These are phyloP conservation scores for Platanthera guangdongensis DNA, from an alignment of 106 monocot genomes.

Conservation along the genomic window DNA sequence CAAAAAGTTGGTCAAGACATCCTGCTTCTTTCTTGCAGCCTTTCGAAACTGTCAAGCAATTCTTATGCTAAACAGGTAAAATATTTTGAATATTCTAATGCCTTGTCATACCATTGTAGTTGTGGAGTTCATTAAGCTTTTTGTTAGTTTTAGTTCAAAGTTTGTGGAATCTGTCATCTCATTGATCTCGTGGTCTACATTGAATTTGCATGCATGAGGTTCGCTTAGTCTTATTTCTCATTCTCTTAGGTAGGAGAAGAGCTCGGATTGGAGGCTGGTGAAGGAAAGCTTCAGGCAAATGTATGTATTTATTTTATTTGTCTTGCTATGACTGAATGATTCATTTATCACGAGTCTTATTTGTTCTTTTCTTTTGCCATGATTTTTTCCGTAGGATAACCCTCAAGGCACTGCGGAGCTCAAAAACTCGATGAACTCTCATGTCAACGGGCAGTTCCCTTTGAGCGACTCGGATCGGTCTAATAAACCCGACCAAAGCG, in stretches of 20 bases:
- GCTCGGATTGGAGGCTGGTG: conserved; percentile 13
- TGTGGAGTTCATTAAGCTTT: neutral
- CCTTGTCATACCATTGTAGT: neutral
- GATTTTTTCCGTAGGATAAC: conserved; percentile 18
- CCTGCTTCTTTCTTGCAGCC: conserved; percentile 49
- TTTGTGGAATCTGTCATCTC: neutral
- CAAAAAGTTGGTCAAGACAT: conserved; percentile 61
- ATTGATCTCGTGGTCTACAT: neutral
- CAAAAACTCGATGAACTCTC: conserved; percentile 39
- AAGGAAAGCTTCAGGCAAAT: conserved; percentile 32
- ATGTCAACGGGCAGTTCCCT: conserved; percentile 27
- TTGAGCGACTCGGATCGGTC: conserved; percentile 44
- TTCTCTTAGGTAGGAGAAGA: conserved; percentile 27
- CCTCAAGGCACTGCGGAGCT: conserved; percentile 10
- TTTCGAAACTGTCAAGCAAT: conserved; percentile 38
- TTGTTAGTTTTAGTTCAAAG: neutral
- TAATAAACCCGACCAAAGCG: conserved; percentile 39
- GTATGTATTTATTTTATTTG: neutral
- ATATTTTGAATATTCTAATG: neutral
- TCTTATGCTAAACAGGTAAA: conserved; percentile 43
- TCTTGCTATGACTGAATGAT: neutral
- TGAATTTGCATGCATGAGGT: conserved; percentile 4
- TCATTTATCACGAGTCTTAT: neutral
- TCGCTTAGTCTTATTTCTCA: neutral
- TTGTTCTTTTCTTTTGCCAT: neutral